phyloP scores from a whole-genome alignment of 257 asterid species.

The Nicotiana paniculata region DNA sequence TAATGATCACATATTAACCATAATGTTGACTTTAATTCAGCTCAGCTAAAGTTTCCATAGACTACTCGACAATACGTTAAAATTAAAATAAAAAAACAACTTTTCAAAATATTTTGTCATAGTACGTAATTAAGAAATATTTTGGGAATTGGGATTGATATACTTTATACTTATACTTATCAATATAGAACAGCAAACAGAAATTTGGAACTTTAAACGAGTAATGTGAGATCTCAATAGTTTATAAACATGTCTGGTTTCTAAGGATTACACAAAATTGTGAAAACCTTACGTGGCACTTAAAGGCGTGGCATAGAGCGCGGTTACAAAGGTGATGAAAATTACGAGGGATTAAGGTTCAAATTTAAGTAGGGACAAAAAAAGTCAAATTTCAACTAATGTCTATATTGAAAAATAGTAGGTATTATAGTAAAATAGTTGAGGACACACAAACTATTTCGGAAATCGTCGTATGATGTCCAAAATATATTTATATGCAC shows the following conservation, averaged over 20 bases:
- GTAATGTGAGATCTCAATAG: background rate
- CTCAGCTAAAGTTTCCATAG: background rate
- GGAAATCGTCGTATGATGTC: too few species aligned
- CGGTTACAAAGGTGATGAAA: too few species aligned
- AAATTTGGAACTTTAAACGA: background rate
- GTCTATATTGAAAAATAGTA: too few species aligned
- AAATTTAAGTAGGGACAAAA: too few species aligned
- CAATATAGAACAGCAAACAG: background rate
- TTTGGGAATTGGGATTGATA: too few species aligned
- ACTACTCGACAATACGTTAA: background rate
- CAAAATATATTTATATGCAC: too few species aligned
- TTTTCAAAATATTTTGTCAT: background rate
- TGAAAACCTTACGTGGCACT: background rate
- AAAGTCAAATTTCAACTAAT: too few species aligned
- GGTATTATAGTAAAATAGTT: too few species aligned
- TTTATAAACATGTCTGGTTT: background rate
- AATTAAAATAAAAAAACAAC: background rate
- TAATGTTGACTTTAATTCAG: background rate
- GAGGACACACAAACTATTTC: too few species aligned
- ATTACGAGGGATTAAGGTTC: background rate
- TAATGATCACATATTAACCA: background rate
- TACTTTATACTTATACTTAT: too few species aligned
- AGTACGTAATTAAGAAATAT: too few species aligned
- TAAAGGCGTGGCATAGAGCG: too few species aligned
- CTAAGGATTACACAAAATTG: background rate